These are phyloP conservation scores for Xylaria nigripes DNA, from an alignment of 495 filamentous ascomycete genomes.

Conservation along the genomic window DNA sequence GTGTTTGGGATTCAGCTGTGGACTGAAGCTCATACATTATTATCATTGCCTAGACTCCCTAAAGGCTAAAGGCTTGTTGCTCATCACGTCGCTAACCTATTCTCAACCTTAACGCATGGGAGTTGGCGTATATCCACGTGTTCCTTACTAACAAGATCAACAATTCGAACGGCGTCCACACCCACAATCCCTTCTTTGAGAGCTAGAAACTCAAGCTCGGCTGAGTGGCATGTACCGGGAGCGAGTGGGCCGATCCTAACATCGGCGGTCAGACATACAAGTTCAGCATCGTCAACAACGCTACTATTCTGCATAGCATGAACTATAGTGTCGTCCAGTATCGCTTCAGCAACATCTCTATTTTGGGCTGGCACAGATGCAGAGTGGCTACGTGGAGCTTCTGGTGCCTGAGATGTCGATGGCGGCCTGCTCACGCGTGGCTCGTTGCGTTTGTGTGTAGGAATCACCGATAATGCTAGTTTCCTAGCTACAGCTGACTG, in stretches of 20 bases:
- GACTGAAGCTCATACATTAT: neutral
- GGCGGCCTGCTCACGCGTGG: conserved; percentile 50
- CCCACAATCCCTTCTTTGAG: conserved; percentile 65
- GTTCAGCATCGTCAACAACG: conserved; percentile 59
- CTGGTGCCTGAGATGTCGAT: conserved; percentile 29
- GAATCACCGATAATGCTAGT: conserved; percentile 70
- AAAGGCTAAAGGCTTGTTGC: neutral
- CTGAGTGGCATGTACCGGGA: conserved; percentile 70
- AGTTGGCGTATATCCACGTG: conserved; percentile 74
- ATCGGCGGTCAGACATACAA: conserved; percentile 78
- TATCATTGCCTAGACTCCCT: neutral
- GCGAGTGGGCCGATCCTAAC: conserved; percentile 70
- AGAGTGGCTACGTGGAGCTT: conserved; percentile 9
- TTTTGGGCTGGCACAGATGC: conserved; percentile 14
- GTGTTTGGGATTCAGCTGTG: neutral
- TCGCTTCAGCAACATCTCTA: conserved; percentile 57
- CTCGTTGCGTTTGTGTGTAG: conserved; percentile 64
- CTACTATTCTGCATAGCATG: conserved; percentile 74
- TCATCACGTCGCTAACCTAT: conserved; percentile 8
- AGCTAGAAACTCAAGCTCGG: conserved; percentile 71
- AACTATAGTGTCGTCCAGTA: conserved; percentile 76
- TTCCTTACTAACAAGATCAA: conserved; percentile 75
- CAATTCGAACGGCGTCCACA: conserved; percentile 71
- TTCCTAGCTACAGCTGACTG: conserved; percentile 50
- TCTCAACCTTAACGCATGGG: conserved; percentile 59